Base-by-base conservation (phyloP, 1,284 basidiomycete genomes). In the Melampsora larici-populina region DNA sequence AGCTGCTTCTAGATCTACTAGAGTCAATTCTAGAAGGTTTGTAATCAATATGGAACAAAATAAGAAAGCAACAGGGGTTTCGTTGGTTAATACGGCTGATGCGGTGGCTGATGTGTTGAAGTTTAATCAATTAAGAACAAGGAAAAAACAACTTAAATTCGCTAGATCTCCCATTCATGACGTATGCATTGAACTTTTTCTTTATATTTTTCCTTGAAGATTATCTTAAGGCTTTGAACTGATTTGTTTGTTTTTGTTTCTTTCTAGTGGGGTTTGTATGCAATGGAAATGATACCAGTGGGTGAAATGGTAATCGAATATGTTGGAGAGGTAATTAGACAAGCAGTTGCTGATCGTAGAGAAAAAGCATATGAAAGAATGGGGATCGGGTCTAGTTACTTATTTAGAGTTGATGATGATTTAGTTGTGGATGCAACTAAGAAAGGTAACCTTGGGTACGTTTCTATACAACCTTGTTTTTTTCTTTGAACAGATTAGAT, bases 251-350 rank as follows among this genome's bases (percentile, higher is more conserved):
- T 33, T 62, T 46, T 36, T 6, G 21, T 62, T 26, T 26, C 31
- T 33, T 18, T n/a, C 7, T 31, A 75, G 72, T 78, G 75, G 75
- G 75, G 75, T 51, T 71, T 78, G 31, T 84, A 84, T 78, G 83
- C 83, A 9, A 83, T 83, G 83, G 83, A 84, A 79, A 89, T 90
- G 82, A 98, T 99, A 81, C 89, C 92, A 18, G 87, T 89, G 26
- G 94, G 94, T 6, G 97, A 99, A 85, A 98, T 99, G 94, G 96
- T 99, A 62, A 98, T 99, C 85, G 97, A 99, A 86, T 99, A 99
- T 82, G 97, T 99, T 11, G 97, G 97, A 46, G 97, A 99, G 86
- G 88, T 98, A 79, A 92, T 97, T 80, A 88, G 97, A 31, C 93
- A 95, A 76, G 92, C 93, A 81, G 94, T 99, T 5, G 96, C 97